Base-by-base conservation (phyloP, 768 basidiomycete species). In the Asterophora parasitica region DNA sequence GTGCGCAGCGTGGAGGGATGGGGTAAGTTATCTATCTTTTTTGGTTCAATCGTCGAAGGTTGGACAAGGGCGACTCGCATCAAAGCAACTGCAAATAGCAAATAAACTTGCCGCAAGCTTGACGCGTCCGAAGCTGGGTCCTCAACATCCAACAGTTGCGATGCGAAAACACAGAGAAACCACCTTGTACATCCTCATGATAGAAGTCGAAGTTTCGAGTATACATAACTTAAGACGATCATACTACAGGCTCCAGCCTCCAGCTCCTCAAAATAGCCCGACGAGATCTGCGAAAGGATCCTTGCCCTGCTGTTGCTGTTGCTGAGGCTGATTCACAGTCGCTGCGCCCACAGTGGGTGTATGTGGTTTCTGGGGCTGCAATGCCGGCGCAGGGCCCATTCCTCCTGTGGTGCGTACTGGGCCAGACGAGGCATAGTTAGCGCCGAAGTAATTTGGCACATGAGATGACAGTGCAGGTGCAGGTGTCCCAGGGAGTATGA, bases 251-350 rank as follows among this genome's bases (percentile, higher is more conserved):
- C 41, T 31, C 27, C 26, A 10, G 15, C 13, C 3, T 42, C 11
- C 11, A 19, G 15, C 3, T 17, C 7, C 41, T 58, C 51, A 92
- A 62, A 92, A 90, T 46, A 92, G 65, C 15, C 83, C 83, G 2
- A 76, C 88, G 30, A 92, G 71, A 66, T 92, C 89, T 5, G 88
- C 87, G 58, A 92, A 92, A 34, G 90, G 89, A 64, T 92, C 89
- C 61, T 88, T 92, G 48, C 68, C 72, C 52, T 77, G 74, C 36
- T 62, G 56, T 53, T 67, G 38, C 23, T 23, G 23, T 32, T 35
- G 46, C 28, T 33, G 37, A 13, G 31, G 30, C 26, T 19, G 41
- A 20, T 32, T 52, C 9, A 43, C 10, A 37, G 23, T 34, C 12
- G 35, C 17, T 27, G 23, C 31, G n/a, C 35, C 45, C 11, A 42